Base-by-base conservation (phyloP, 495 filamentous ascomycete genomes). In the Lophium mytilinum region DNA sequence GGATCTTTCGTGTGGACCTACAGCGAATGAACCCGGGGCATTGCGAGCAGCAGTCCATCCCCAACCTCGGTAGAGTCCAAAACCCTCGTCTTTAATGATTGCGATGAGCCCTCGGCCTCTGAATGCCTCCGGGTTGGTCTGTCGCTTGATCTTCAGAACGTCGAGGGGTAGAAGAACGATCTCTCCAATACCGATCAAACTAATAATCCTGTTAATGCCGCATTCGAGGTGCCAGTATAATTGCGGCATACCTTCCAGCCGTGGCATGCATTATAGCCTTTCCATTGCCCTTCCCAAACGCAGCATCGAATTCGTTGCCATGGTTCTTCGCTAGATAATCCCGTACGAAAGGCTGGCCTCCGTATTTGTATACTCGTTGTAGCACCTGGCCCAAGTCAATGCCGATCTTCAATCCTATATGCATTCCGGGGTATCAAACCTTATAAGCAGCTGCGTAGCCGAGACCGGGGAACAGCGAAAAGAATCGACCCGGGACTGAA, bases 41-140 rank as follows among this genome's bases (percentile, higher is more conserved):
- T 99, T 99, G 66, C 93, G 82, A 53, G 93, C 93, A 35, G 94
- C 94, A 37, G 93, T 99, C 93, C 93, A 99, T 53, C 87, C 88
- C 81, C 90, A 95, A 53, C 93, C 93, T 63, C 93, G 80, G 76
- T 99, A 99, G 42, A 99, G 75, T 37, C 90, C 90, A 70, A 97
- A 92, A 35, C 93, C 94, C 71, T 99, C 93, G 72, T 99, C 93
- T 50, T 79, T 75, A 57, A 99, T 77, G 52, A 99, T 96, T 71
- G 80, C 83, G 68, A 96, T 79, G 17, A 97, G 77, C 50, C 94
- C 94, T 66, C 93, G 86, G 62, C 92, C 91, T 56, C 90, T 80
- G 82, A 99, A 99, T 42, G 93, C 90, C 66, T 96, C 93, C 35
- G 93, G 93, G 80, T 99, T 99, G 37, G 93, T 99, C 75, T 99